A percentile compares a stretch with the other conserved stretches of the same genome.
Evolutionary conservation across 129 eudicot genomes (phyloP).

Genomic region (Saposhnikovia divaricata): DNA sequence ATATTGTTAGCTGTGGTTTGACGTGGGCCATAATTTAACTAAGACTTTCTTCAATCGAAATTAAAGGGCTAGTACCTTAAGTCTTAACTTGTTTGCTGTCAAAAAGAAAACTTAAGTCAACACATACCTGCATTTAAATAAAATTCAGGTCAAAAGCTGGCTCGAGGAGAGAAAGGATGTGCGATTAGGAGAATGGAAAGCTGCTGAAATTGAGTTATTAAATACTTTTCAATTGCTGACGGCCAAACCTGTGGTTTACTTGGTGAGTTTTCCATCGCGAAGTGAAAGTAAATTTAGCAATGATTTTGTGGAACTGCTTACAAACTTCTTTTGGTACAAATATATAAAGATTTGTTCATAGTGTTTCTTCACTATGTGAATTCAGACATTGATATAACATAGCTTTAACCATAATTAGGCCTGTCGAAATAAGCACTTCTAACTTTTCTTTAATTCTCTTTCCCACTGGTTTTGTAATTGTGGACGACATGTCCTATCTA

Average conservation of each 20-base stretch:
- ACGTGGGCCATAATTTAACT: background rate
- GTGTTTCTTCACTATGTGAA: background rate
- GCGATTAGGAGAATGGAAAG: constrained; percentile 92
- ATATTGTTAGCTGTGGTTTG: background rate
- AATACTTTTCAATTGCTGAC: constrained; percentile 93
- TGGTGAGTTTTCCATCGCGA: constrained; percentile 43
- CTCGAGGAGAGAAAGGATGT: constrained; percentile 83
- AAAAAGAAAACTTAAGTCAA: background rate
- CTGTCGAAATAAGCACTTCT: no score
- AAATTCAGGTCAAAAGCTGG: constrained; percentile 55
- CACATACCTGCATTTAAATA: background rate
- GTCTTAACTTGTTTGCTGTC: background rate
- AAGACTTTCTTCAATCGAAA: background rate
- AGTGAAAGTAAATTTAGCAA: background rate
- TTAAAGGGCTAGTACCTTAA: background rate
- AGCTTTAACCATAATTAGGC: background rate
- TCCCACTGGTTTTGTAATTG: no score
- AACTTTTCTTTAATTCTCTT: no score
- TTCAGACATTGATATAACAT: background rate
- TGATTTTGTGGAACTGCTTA: background rate
- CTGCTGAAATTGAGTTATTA: constrained; percentile 86
- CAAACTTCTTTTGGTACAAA: background rate
- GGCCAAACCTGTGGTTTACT: constrained; percentile 96
- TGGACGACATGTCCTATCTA: no score
- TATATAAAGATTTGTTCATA: background rate